Base-by-base conservation (phyloP, 257 asterid genomes). In the Primulina huaijiensis region DNA sequence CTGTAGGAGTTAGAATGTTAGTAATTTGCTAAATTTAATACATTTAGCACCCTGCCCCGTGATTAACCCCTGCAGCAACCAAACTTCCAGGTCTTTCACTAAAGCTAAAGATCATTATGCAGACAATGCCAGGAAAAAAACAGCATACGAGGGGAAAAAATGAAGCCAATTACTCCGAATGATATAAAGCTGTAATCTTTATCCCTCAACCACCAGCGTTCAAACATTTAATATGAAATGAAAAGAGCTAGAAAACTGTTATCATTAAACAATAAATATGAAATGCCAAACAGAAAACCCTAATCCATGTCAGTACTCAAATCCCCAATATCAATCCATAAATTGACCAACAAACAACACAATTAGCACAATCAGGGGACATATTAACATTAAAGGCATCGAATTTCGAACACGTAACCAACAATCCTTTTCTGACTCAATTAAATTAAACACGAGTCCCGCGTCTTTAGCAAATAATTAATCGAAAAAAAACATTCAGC, bases 251-350 rank as follows among this genome's bases (percentile, higher is more conserved):
- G 17, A 43, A 55, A 65, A 65, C 23, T 38, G 60, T 16, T 12
- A 43, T 9, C 71, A 69, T 60, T 64, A 72, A 77, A 46, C 68
- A 62, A 34, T 4, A 75, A 61, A 35, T 70, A 53, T 1, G 29
- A 70, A 74, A 79, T 79, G 82, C 82, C 8, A 70, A 69, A 25
- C 72, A n/a, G 23, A 29, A 75, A 79, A 78, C 79, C 86, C 84
- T 76, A 81, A 78, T 76, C 70, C 72, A 62, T 66, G 55, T 55
- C 30, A 65, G 29, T 50, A 50, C 78, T 64, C 70, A 64, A 66
- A 46, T 66, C 74, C 65, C 75, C 77, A 62, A 46, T 66, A 61
- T 70, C 65, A 7, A 74, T 73, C 67, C 75, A 77, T 67, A 57
- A 61, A 46, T 68, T 46, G 12, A 34, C 76, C 73, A 53, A 69